These are phyloP conservation scores for Blastocystis sp. DNA, from an alignment of 352 stramenopile species.

Conservation along the genomic window DNA sequence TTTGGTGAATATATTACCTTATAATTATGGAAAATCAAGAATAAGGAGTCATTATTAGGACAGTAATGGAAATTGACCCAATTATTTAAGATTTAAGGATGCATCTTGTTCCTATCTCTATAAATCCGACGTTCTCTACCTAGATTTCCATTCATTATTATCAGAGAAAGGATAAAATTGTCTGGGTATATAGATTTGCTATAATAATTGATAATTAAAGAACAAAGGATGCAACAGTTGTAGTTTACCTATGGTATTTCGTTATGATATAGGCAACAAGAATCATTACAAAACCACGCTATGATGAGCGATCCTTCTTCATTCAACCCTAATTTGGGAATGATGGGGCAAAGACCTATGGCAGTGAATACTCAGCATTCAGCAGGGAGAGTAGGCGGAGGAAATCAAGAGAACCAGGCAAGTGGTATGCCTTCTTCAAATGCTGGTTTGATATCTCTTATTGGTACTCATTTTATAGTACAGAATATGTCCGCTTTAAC, in stretches of 20 bases:
- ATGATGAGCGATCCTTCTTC: not conserved
- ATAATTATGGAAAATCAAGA: not conserved
- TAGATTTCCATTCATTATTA: not conserved
- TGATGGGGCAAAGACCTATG: not conserved
- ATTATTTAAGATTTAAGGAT: constrained; percentile 11
- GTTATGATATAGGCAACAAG: not conserved
- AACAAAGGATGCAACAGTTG: constrained; percentile 52
- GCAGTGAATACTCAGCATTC: not conserved
- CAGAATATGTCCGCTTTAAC: not conserved
- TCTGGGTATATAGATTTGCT: not conserved
- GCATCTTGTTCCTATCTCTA: not conserved
- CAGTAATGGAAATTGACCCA: not conserved
- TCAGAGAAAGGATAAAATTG: not conserved
- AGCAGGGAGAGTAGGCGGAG: not conserved
- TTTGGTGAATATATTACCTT: not conserved
- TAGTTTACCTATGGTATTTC: not conserved
- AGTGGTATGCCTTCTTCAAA: not conserved
- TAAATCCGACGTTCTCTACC: constrained; percentile 30
- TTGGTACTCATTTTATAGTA: not conserved
- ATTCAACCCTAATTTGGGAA: not conserved
- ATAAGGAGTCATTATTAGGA: not conserved
- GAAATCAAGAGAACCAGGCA: not conserved
- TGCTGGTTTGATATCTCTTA: not conserved
- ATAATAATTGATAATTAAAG: not conserved
- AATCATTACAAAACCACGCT: not conserved